Conservation (phyloP, 805 yeast genomes). For the Metschnikowia lochheadii region DNA sequence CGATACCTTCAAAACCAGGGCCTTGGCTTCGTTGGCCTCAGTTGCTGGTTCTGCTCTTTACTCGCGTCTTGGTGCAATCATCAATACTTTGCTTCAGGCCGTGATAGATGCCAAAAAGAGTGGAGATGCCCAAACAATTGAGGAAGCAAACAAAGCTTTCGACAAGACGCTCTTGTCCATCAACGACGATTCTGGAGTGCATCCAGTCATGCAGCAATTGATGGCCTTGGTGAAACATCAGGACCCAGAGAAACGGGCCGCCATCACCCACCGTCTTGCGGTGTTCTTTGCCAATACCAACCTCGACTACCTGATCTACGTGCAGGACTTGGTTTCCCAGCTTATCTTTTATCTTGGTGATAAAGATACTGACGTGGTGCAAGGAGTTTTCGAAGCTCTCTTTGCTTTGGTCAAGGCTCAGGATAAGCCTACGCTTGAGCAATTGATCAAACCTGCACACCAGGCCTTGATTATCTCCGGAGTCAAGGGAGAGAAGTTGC, state of each 20-base stretch:
- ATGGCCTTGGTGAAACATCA: slow-evolving; percentile 75
- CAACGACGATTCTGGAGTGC: slow-evolving; percentile 72
- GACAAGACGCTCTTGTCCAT: slow-evolving; percentile 71
- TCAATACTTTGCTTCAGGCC: slow-evolving; percentile 68
- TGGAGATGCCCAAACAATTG: slow-evolving; percentile 36
- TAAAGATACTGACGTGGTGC: slow-evolving; percentile 55
- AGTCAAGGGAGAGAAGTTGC: slow-evolving; percentile 56
- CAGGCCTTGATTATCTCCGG: slow-evolving; percentile 68
- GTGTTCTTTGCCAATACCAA: slow-evolving; percentile 62
- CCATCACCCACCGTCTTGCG: slow-evolving; percentile 63
- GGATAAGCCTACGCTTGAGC: slow-evolving; percentile 72
- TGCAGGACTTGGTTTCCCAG: slow-evolving; percentile 68
- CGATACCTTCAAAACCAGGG: slow-evolving; percentile 78
- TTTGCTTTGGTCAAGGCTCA: slow-evolving; percentile 63
- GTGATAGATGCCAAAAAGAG: slow-evolving; percentile 32
- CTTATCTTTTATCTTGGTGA: slow-evolving; percentile 74
- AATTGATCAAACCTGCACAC: slow-evolving; percentile 73
- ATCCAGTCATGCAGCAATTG: slow-evolving; percentile 79
- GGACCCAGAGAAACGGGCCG: slow-evolving; percentile 57
- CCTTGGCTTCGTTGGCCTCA: slow-evolving; percentile 79
- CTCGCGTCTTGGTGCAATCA: slow-evolving; percentile 66
- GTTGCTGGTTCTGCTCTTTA: slow-evolving; percentile 85
- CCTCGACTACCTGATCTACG: slow-evolving; percentile 68
- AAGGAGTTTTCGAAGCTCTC: slow-evolving; percentile 62
- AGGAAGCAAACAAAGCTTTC: slow-evolving; percentile 51